Percentiles rank a stretch among this genome's conserved stretches.
These are phyloP conservation scores for Sordariomycetes sp. DNA, from an alignment of 2,329 filamentous ascomycete species.

Conservation along the genomic window DNA sequence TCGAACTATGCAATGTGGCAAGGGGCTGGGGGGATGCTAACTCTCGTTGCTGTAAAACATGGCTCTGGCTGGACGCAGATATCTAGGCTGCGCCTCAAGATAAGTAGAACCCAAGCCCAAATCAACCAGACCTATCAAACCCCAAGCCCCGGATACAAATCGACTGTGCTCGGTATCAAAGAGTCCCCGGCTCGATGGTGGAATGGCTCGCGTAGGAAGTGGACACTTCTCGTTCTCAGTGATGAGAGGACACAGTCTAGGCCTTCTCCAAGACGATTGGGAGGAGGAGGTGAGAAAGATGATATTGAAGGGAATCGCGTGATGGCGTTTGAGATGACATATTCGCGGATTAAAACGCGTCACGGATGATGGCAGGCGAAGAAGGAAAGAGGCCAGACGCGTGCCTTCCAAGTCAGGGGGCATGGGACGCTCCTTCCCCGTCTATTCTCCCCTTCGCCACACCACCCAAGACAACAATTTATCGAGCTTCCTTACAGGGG, in stretches of 20 bases:
- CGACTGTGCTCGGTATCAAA: too few relatives aligned
- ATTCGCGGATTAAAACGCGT: not conserved
- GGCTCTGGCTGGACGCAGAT: not conserved
- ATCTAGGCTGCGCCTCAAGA: not conserved
- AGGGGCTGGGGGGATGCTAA: slow-evolving; percentile 30
- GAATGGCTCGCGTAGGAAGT: too few relatives aligned
- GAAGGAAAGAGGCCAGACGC: not conserved
- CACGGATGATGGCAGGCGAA: not conserved
- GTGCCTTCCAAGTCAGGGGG: not conserved
- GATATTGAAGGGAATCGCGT: too few relatives aligned
- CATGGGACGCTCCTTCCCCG: not conserved
- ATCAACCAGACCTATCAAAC: not conserved
- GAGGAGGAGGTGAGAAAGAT: too few relatives aligned
- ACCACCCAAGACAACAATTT: too few relatives aligned
- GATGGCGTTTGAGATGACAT: too few relatives aligned
- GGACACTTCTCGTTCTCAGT: too few relatives aligned
- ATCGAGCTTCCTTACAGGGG: too few relatives aligned
- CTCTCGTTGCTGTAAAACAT: slow-evolving; percentile 98
- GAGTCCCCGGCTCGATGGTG: too few relatives aligned
- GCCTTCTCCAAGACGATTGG: too few relatives aligned
- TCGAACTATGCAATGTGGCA: not conserved
- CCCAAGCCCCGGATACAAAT: not conserved
- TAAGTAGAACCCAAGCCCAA: not conserved
- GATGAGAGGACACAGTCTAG: too few relatives aligned
- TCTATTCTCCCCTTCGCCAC: not conserved